Conservation (phyloP, 2,329 filamentous ascomycete genomes). For the Thielaviopsis punctulata region DNA sequence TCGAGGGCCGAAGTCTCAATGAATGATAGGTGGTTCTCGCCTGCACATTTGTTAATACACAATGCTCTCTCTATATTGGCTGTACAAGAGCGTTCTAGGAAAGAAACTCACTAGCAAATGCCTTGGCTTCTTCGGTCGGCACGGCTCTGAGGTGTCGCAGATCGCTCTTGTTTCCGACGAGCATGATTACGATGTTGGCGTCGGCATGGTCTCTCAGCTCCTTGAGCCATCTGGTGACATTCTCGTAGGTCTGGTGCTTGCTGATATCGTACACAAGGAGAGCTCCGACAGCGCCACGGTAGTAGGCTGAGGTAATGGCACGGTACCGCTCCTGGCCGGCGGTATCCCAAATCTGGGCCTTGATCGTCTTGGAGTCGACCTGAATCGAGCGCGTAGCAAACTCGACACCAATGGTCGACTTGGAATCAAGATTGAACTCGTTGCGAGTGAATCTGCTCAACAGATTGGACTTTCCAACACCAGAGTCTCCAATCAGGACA, state of each 20-base stretch:
- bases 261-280: constrained; percentile 98
- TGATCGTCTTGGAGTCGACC: constrained; percentile 99
- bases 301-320: constrained; percentile 97
- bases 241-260: constrained; percentile 99
- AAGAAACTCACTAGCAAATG: constrained; percentile 66
- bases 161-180: constrained; percentile 99
- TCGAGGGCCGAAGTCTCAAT: constrained; percentile 98
- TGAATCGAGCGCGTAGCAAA: constrained; percentile 97
- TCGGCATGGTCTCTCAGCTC: constrained; percentile 96
- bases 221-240: constrained; percentile 97
- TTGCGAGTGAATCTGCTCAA: constrained; percentile 98
- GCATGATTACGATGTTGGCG: constrained; percentile 98
- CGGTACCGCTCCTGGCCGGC: constrained; percentile 97
- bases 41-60: constrained; percentile 28
- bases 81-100: background rate
- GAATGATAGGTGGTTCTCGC: constrained; percentile 95
- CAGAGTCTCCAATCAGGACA: constrained; percentile 97
- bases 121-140: constrained; percentile 92
- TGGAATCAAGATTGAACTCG: constrained; percentile 99
- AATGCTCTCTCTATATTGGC: constrained; percentile 5
- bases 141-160: constrained; percentile 94
- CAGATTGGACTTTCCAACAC: constrained; percentile 99
- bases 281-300: constrained; percentile 90
- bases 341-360: constrained; percentile 99
- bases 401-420: constrained; percentile 98